Base-by-base conservation (phyloP, 2,329 filamentous ascomycete species). In the Davidsoniella eucalypti region DNA sequence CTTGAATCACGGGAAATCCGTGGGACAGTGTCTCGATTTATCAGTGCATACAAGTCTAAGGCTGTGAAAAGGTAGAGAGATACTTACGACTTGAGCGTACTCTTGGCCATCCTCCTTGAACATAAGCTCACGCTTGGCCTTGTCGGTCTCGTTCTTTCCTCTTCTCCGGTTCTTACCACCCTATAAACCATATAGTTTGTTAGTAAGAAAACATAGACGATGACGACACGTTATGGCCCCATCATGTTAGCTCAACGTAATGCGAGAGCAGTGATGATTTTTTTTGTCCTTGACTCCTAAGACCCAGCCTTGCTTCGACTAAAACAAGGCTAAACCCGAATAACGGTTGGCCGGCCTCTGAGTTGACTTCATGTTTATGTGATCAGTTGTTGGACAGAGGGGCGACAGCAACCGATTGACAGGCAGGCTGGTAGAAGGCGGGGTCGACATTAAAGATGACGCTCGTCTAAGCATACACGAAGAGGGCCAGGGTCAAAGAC, bases 141-240 rank as follows among this genome's bases (percentile, higher is more conserved):
- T 94, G 75, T 96, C 92, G 71, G 92, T 93, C 73, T 94, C 87
- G 78, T 94, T 94, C 83, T 95, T 96, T 71, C 90, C 90, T 72
- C 92, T 80, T 79, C 90, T 84, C 70, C 90, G 76, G 73, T 96
- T 96, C 78, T 96, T 96, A 73, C 90, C 90, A 69, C 90, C 90
- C 87, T 92, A 61, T 76, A 60, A 50, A 18, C 10, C 26, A 23
- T 2, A 23, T 18, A 16, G 9, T 9, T 12, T 23, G 40, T 42
- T 42, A 42, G 40, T 42, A 42, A 17, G 14, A 6, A 14, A 8
- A 14, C 12, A 37, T 33, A 26, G 10, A 48, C 14, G 14, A 23
- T 12, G 26, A 33, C 26, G 26, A 5, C 26, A 33, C 26, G 26
- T 33, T 33, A 12, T 8, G 10, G 26, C 10, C 26, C 29, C 36